Evolutionary conservation across 1,139 yeast genomes (phyloP).

Genomic region (Scheffersomyces titani): DNA sequence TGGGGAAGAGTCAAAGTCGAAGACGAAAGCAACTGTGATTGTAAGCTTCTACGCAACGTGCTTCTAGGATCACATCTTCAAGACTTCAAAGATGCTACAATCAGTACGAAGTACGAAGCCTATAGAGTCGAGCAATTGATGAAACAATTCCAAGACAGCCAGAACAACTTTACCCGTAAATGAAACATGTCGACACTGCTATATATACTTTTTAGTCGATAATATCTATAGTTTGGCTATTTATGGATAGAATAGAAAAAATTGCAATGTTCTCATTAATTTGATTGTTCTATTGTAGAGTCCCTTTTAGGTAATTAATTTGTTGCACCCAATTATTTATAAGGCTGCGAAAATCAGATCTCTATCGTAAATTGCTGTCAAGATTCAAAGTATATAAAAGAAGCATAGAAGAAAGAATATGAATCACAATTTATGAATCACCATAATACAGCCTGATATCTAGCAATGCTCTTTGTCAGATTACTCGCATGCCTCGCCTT

Average conservation of each 20-base stretch:
- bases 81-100: constrained; percentile 16
- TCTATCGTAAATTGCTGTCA: neutral
- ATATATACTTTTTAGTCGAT: neutral
- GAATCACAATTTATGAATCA: neutral
- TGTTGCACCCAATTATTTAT: neutral
- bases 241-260: neutral
- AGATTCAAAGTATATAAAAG: neutral
- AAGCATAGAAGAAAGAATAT: neutral
- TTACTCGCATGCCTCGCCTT: neutral
- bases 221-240: neutral
- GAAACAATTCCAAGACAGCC: neutral
- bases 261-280: neutral
- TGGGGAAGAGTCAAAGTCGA: constrained; percentile 14
- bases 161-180: neutral
- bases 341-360: neutral
- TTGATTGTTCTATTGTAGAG: neutral
- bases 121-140: constrained; percentile 10
- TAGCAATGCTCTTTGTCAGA: neutral
- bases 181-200: neutral
- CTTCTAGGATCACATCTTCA: constrained; percentile 16
- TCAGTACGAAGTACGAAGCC: constrained; percentile 12
- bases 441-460: neutral
- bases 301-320: neutral
- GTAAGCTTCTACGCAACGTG: constrained; percentile 10
- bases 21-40: constrained; percentile 11